Evolutionary conservation across 306 rosid species (phyloP).

Genomic region (Citrullus colocynthis): DNA sequence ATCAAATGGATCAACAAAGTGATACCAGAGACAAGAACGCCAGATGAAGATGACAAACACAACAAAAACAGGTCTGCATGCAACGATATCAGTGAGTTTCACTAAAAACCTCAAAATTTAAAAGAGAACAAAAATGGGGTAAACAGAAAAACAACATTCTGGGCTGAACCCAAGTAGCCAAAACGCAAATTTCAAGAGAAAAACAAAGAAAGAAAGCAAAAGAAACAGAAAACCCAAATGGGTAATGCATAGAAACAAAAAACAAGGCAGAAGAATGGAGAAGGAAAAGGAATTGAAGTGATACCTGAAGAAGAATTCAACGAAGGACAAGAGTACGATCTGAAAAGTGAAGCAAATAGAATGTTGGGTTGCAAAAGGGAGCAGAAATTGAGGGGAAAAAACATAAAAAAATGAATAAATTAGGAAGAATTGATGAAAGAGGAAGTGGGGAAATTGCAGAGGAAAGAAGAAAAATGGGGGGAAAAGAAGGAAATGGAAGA

Average conservation of each 20-base stretch:
- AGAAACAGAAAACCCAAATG: conserved; percentile 1
- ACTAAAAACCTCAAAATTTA: not conserved
- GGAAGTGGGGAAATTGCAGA: not conserved
- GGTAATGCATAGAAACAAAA: not conserved
- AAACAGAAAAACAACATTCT: not conserved
- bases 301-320: conserved; percentile 2
- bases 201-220: not conserved
- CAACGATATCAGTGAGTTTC: conserved; percentile 22
- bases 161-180: not conserved
- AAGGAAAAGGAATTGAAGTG: not conserved
- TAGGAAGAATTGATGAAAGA: not conserved
- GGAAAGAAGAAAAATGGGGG: not conserved
- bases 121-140: not conserved
- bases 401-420: not conserved
- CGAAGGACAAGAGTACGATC: not conserved
- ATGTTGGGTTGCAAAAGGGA: not conserved
- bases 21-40: not conserved
- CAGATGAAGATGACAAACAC: not conserved
- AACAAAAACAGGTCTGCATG: conserved; percentile 32
- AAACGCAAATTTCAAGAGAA: not conserved
- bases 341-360: not conserved
- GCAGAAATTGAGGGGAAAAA: not conserved
- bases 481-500: not conserved
- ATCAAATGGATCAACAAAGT: not conserved
- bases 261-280: not conserved